Evolutionary conservation across 2,329 filamentous ascomycete species (phyloP).

Genomic region (Colletotrichum gloeosporioides): DNA sequence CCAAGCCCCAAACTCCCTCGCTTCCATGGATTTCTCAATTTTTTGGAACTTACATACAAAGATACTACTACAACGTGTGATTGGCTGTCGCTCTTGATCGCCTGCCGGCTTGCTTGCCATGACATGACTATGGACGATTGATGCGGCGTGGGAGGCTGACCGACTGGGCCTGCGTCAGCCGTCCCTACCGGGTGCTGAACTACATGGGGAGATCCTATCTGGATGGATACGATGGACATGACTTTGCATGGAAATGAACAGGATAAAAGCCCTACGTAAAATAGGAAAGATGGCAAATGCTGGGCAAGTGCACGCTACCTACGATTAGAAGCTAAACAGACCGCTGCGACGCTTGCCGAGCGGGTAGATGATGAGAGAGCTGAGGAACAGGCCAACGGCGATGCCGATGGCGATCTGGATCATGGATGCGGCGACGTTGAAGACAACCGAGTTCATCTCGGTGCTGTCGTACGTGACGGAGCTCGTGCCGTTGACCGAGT

Average conservation of each 20-base stretch:
- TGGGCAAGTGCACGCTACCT: neutral
- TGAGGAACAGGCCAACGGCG: conserved; percentile 55
- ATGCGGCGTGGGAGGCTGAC: neutral
- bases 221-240: neutral
- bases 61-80: neutral
- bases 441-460: conserved; percentile 42
- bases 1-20: neutral
- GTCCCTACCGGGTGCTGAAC: neutral
- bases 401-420: conserved; percentile 59
- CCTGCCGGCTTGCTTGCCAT: neutral
- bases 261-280: neutral
- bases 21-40: neutral
- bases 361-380: conserved; percentile 53
- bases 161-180: neutral
- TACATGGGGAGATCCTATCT: neutral
- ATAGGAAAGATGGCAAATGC: neutral
- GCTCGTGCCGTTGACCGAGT: conserved; percentile 39
- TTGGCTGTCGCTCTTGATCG: neutral
- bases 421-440: conserved; percentile 54
- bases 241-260: neutral
- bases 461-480: conserved; percentile 27
- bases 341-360: conserved; percentile 55
- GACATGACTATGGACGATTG: neutral
- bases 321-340: conserved; percentile 50
- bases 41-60: neutral